These are phyloP conservation scores for Thalia dealbata DNA, from an alignment of 176 grass and related monocot species.

Conservation along the genomic window DNA sequence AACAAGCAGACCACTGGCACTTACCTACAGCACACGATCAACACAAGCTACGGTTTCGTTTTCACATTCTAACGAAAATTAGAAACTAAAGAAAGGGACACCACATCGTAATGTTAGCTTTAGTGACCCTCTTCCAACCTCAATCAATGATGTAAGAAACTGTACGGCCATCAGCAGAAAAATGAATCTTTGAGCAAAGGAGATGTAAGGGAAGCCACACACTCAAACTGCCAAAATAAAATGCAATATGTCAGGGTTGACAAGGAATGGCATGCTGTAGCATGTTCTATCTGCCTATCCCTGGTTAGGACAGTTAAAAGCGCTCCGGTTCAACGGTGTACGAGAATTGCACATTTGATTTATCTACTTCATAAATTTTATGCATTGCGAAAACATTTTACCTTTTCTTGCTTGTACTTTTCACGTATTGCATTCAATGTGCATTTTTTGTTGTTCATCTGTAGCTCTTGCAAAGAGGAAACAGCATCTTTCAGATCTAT, in stretches of 20 bases:
- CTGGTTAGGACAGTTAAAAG: background rate
- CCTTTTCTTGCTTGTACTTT: constrained; percentile 80
- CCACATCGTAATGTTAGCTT: background rate
- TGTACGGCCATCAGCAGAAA: constrained; percentile 15
- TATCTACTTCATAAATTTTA: background rate
- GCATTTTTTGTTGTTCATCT: constrained; percentile 48
- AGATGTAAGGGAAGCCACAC: constrained; percentile 42
- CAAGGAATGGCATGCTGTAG: background rate
- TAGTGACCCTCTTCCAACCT: background rate
- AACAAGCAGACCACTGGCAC: background rate
- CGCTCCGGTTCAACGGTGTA: background rate
- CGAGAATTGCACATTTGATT: background rate
- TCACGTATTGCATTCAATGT: constrained; percentile 54
- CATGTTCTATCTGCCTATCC: background rate
- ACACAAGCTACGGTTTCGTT: background rate
- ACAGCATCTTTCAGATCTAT: constrained; percentile 45
- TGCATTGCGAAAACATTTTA: constrained; percentile 13
- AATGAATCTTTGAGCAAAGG: constrained; percentile 23
- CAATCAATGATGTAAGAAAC: background rate
- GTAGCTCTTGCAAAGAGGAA: constrained; percentile 43
- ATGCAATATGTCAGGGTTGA: background rate
- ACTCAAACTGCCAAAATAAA: constrained; percentile 40
- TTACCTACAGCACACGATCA: background rate
- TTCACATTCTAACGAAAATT: background rate
- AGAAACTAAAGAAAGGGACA: background rate